Evolutionary conservation across 2,329 filamentous ascomycete species (phyloP).

Genomic region (Tolypocladium sp.): DNA sequence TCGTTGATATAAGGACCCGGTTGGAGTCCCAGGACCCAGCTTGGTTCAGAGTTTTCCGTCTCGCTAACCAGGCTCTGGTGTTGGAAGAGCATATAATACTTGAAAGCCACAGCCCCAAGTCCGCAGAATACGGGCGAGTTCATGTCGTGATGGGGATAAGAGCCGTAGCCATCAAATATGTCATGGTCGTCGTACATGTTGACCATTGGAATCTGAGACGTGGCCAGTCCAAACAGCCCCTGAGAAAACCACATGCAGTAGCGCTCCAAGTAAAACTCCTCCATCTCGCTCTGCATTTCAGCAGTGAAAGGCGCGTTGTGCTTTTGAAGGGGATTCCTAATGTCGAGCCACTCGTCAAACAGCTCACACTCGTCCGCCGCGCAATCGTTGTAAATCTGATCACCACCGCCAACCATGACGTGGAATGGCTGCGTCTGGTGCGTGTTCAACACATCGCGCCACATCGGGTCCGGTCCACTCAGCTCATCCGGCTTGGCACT

Average conservation of each 20-base stretch:
- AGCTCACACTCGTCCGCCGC: slow-evolving; percentile 65
- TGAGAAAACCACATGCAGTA: slow-evolving; percentile 97
- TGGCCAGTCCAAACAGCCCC: slow-evolving; percentile 86
- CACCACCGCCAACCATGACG: slow-evolving; percentile 94
- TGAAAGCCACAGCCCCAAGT: slow-evolving; percentile 85
- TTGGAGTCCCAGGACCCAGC: slow-evolving; percentile 73
- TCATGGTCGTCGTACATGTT: slow-evolving; percentile 98
- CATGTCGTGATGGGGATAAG: slow-evolving; percentile 90
- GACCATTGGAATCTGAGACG: slow-evolving; percentile 92
- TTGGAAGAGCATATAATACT: slow-evolving; percentile 98
- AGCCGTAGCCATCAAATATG: slow-evolving; percentile 85
- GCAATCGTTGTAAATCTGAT: slow-evolving; percentile 92
- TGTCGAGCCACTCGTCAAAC: slow-evolving; percentile 78
- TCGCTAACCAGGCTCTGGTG: slow-evolving; percentile 83
- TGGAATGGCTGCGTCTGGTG: slow-evolving; percentile 92
- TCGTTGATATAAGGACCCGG: slow-evolving; percentile 89
- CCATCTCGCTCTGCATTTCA: slow-evolving; percentile 81
- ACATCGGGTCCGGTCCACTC: slow-evolving; percentile 89
- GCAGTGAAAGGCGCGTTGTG: slow-evolving; percentile 66
- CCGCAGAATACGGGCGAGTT: slow-evolving; percentile 81
- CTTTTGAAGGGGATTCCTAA: slow-evolving; percentile 73
- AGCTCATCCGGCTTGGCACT: slow-evolving; percentile 70
- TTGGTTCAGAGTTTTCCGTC: slow-evolving; percentile 75
- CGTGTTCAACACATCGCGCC: slow-evolving; percentile 88
- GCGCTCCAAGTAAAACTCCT: slow-evolving; percentile 77